Percentiles rank a stretch among this genome's conserved stretches.
These are phyloP conservation scores for Chaetomiaceae sp. DNA, from an alignment of 2,329 filamentous ascomycete genomes.

Conservation along the genomic window DNA sequence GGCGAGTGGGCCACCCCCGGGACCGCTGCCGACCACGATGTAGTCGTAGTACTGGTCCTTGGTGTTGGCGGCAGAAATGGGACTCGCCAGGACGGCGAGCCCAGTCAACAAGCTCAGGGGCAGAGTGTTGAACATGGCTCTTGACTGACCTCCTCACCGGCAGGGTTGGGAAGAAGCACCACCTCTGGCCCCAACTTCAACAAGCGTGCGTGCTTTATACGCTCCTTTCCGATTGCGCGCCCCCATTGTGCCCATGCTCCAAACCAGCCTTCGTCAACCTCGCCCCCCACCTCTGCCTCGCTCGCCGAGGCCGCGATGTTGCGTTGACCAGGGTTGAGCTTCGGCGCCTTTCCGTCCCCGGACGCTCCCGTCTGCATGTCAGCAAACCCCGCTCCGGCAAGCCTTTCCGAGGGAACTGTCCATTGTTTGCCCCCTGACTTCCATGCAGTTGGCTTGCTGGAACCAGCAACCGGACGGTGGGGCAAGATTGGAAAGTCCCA, in stretches of 20 bases:
- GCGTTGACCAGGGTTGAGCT: not conserved
- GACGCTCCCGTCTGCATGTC: not conserved
- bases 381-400: not conserved
- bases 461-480: too few relatives aligned
- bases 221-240: not conserved
- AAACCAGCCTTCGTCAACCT: not conserved
- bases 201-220: not conserved
- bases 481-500: too few relatives aligned
- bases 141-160: not conserved
- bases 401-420: not conserved
- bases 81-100: not conserved
- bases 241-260: not conserved
- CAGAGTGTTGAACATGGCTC: not conserved
- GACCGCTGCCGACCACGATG: slow-evolving; percentile 50
- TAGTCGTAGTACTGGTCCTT: slow-evolving; percentile 38
- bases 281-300: not conserved
- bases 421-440: not conserved
- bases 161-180: not conserved
- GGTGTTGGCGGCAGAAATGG: not conserved
- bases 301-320: not conserved
- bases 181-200: not conserved
- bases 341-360: not conserved
- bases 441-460: too few relatives aligned
- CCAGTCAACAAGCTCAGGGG: not conserved
- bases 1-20: slow-evolving; percentile 49